Evolutionary conservation across 768 basidiomycete genomes (phyloP).

Genomic region (Boletus reticuloceps): DNA sequence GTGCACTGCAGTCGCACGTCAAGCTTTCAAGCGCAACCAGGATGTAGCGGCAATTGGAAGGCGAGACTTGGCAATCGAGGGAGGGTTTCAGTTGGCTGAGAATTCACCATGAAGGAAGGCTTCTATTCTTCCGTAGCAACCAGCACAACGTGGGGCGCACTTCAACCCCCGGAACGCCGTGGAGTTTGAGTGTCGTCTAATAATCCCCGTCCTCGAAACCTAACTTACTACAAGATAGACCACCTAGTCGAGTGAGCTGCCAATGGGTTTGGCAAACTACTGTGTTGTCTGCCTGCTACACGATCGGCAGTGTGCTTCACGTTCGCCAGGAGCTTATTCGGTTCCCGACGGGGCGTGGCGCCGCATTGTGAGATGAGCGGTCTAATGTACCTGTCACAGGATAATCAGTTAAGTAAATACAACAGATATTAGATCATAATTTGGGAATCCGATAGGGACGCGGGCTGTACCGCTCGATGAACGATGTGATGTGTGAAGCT

Average conservation of each 20-base stretch:
- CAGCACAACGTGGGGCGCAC: conserved; percentile 26
- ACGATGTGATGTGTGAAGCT: conserved; percentile 33
- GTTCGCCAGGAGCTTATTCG: conserved; percentile 17
- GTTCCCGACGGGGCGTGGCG: conserved; percentile 6
- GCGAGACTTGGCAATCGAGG: conserved; percentile 10
- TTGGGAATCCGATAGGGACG: conserved; percentile 32
- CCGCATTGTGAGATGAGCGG: conserved; percentile 19
- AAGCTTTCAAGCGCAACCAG: neutral
- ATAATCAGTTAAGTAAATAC: conserved; percentile 12
- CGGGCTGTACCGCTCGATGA: conserved; percentile 23
- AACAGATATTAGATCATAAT: conserved; percentile 19
- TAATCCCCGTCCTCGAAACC: conserved; percentile 15
- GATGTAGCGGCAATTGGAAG: conserved; percentile 19
- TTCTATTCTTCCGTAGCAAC: conserved; percentile 33
- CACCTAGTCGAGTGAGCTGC: neutral
- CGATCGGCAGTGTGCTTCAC: conserved; percentile 22
- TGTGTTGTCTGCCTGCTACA: neutral
- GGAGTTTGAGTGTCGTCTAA: conserved; percentile 20
- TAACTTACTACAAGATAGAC: neutral
- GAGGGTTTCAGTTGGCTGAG: conserved; percentile 14
- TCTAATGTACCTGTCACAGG: conserved; percentile 17
- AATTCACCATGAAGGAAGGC: conserved; percentile 28
- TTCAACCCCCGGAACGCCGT: conserved; percentile 20
- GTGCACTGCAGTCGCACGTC: neutral
- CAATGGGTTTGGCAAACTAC: neutral